Evolutionary conservation across 208 protist species (phyloP).

Genomic region (Crithidia sp.): DNA sequence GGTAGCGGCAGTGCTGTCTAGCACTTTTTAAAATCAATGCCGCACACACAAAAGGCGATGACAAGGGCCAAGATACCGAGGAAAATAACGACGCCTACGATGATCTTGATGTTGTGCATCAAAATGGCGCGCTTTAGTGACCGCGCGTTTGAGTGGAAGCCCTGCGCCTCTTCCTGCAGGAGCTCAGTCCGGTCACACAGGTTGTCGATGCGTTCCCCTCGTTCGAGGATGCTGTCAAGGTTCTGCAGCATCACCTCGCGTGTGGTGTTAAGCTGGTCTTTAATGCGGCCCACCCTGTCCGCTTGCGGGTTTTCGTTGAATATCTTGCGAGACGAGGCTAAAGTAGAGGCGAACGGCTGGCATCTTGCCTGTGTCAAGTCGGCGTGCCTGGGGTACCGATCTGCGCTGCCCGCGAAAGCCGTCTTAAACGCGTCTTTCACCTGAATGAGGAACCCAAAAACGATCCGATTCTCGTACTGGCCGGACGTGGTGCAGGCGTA

Average conservation of each 20-base stretch:
- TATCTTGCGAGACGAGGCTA: constrained; percentile 33
- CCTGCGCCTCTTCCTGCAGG: constrained; percentile 63
- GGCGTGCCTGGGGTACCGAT: constrained; percentile 49
- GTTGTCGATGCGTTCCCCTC: constrained; percentile 84
- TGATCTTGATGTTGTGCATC: constrained; percentile 73
- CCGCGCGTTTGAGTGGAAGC: constrained; percentile 63
- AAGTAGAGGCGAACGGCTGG: constrained; percentile 43
- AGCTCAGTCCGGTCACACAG: constrained; percentile 82
- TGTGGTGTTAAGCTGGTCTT: constrained; percentile 73
- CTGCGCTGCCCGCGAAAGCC: constrained; percentile 56
- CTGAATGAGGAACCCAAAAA: constrained; percentile 76
- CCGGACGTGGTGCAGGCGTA: constrained; percentile 72
- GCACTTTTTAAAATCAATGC: constrained; percentile 79
- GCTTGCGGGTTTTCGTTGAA: constrained; percentile 77
- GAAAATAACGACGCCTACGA: constrained; percentile 56
- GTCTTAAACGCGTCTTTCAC: constrained; percentile 73
- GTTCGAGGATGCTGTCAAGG: constrained; percentile 79
- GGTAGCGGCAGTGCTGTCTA: constrained; percentile 4
- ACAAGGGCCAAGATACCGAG: constrained; percentile 62
- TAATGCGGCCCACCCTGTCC: constrained; percentile 75
- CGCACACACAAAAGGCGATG: constrained; percentile 66
- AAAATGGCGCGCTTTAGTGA: constrained; percentile 60
- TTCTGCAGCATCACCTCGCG: constrained; percentile 88
- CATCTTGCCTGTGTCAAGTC: constrained; percentile 54
- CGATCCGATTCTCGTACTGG: constrained; percentile 55